phyloP scores from a whole-genome alignment of 305 asterid genomes.

The Lippia alba region DNA sequence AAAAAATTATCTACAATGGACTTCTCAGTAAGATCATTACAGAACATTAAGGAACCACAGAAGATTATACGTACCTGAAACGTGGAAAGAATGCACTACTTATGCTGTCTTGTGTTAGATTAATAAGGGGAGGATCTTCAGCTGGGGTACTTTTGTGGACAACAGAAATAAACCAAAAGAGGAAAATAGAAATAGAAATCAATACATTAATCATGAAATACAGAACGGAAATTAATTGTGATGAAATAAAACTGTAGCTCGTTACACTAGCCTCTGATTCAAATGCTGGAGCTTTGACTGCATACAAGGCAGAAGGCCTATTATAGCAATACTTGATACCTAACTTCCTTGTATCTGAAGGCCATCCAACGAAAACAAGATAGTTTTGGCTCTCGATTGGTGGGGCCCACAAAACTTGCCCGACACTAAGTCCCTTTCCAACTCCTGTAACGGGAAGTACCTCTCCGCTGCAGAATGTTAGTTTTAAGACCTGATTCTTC shows the following conservation, averaged over 20 bases:
- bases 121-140: conserved; percentile 43
- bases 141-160: conserved; percentile 51
- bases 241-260: conserved; percentile 42
- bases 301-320: conserved; percentile 89
- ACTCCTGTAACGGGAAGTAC: conserved; percentile 61
- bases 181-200: conserved; percentile 22
- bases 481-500: conserved; percentile 17
- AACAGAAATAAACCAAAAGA: conserved; percentile 30
- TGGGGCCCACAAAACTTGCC: conserved; percentile 98
- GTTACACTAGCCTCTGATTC: conserved; percentile 48
- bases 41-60: not conserved
- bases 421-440: conserved; percentile 73
- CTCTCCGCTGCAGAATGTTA: conserved; percentile 77
- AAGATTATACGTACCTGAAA: conserved; percentile 61
- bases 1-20: not conserved
- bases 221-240: conserved; percentile 9
- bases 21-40: not conserved
- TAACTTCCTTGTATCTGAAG: conserved; percentile 76
- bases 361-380: conserved; percentile 95
- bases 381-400: conserved; percentile 50
- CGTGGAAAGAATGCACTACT: conserved; percentile 85
- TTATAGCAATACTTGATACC: conserved; percentile 89
- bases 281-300: conserved; percentile 69
- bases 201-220: not conserved
- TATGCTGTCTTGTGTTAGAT: conserved; percentile 61